Evolutionary conservation across 108 stramenopile genomes (phyloP).

Genomic region (Schizochytrium sp.): DNA sequence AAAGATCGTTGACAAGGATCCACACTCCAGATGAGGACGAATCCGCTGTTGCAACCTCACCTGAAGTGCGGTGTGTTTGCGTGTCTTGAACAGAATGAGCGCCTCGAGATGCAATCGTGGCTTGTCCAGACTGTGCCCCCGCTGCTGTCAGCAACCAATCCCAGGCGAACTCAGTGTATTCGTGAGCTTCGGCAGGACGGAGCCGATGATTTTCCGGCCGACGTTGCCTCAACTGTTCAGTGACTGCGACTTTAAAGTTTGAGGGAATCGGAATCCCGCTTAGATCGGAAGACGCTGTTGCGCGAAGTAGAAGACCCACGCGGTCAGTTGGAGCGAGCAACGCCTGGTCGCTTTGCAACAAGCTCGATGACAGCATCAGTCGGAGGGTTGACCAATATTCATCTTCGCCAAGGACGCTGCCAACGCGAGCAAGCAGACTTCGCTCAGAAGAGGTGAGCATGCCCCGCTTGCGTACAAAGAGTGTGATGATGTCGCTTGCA

Average conservation of each 20-base stretch:
- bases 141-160: not conserved
- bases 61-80: too few relatives aligned
- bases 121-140: not conserved
- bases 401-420: not conserved
- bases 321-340: not conserved
- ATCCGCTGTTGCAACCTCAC: too few relatives aligned
- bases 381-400: not conserved
- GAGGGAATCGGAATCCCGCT: too few relatives aligned
- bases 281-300: too few relatives aligned
- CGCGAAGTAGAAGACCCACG: not conserved
- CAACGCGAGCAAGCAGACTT: not conserved
- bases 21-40: not conserved
- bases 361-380: not conserved
- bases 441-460: not conserved
- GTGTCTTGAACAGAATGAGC: too few relatives aligned
- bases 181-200: not conserved
- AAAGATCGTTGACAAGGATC: not conserved
- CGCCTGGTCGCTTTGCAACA: not conserved
- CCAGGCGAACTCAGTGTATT: not conserved
- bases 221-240: not conserved
- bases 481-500: not conserved
- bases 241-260: not conserved
- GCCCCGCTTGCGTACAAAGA: not conserved
- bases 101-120: too few relatives aligned
- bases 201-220: not conserved